A percentile compares a stretch with the other conserved stretches of the same genome.
Conservation (phyloP, 2,329 filamentous ascomycete genomes). For the Trichophyton equinum region DNA sequence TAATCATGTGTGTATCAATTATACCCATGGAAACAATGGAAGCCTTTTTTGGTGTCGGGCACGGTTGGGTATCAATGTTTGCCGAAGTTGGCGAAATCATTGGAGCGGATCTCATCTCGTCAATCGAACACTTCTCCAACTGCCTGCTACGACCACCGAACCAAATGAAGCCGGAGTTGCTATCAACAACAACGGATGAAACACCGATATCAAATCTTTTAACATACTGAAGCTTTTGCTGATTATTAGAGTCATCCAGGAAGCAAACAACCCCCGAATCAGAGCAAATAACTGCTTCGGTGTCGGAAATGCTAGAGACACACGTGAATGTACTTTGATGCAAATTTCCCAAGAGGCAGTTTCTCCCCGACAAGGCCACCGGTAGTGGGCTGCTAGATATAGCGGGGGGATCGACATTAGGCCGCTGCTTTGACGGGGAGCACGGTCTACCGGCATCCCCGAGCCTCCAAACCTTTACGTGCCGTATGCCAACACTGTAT, state of each 20-base stretch:
- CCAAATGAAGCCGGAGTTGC: constrained; percentile 46
- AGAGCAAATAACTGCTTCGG: constrained; percentile 69
- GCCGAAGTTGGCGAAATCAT: constrained; percentile 13
- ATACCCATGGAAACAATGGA: constrained; percentile 56
- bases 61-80: constrained; percentile 15
- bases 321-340: constrained; percentile 77
- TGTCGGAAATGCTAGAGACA: constrained; percentile 57
- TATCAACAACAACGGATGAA: constrained; percentile 51
- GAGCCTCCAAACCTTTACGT: constrained; percentile 86
- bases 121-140: constrained; percentile 36
- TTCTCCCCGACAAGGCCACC: constrained; percentile 70
- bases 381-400: constrained; percentile 36
- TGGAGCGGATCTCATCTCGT: constrained; percentile 26
- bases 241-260: constrained; percentile 61
- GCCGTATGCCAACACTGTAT: constrained; percentile 58
- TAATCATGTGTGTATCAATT: constrained; percentile 53
- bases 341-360: constrained; percentile 69
- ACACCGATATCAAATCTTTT: constrained; percentile 55
- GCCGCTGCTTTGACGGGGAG: constrained; percentile 53
- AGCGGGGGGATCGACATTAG: constrained; percentile 28
- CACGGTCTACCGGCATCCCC: constrained; percentile 47
- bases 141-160: constrained; percentile 56
- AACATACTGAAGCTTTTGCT: constrained; percentile 57
- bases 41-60: constrained; percentile 21
- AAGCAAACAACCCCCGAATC: constrained; percentile 84